Evolutionary conservation across 805 yeast species (phyloP).

Genomic region (Saturnispora hagleri): DNA sequence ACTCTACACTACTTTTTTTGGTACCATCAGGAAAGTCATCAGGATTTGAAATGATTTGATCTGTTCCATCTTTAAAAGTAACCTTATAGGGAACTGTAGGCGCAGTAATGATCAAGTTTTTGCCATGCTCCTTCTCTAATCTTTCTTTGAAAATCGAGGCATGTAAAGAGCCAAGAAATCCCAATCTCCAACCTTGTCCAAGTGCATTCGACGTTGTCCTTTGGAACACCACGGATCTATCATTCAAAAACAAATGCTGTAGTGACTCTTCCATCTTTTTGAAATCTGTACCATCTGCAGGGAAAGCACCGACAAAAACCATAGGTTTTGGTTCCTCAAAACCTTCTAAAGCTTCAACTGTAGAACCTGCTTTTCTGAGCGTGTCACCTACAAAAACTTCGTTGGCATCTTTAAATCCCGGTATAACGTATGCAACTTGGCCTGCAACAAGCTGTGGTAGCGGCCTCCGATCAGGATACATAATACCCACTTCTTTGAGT

Average conservation of each 20-base stretch:
- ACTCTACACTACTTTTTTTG: slow-evolving; percentile 32
- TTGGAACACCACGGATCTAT: slow-evolving; percentile 81
- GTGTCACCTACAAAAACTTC: slow-evolving; percentile 94
- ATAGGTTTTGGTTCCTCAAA: slow-evolving; percentile 96
- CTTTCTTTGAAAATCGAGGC: slow-evolving; percentile 93
- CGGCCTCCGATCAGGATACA: slow-evolving; percentile 81
- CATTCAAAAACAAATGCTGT: slow-evolving; percentile 81
- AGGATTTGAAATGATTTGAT: slow-evolving; percentile 71
- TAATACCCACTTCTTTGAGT: slow-evolving; percentile 86
- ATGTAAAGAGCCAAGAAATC: slow-evolving; percentile 88
- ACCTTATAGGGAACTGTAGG: slow-evolving; percentile 93
- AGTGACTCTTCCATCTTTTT: slow-evolving; percentile 83
- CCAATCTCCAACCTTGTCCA: slow-evolving; percentile 97
- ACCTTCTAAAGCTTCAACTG: slow-evolving; percentile 78
- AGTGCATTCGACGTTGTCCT: slow-evolving; percentile 88
- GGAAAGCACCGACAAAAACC: slow-evolving; percentile 98
- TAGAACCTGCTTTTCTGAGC: slow-evolving; percentile 48
- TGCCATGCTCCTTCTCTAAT: slow-evolving; percentile 88
- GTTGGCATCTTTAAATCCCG: slow-evolving; percentile 81
- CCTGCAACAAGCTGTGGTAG: slow-evolving; percentile 68
- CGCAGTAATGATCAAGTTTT: slow-evolving; percentile 82
- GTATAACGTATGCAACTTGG: slow-evolving; percentile 90
- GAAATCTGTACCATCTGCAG: slow-evolving; percentile 90
- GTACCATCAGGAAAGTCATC: slow-evolving; percentile 77
- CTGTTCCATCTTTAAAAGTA: slow-evolving; percentile 55